Percentiles rank a stretch among this genome's conserved stretches.
Evolutionary conservation across 2,329 filamentous ascomycete genomes (phyloP).

Genomic region (Allantophomopsis lycopodina): DNA sequence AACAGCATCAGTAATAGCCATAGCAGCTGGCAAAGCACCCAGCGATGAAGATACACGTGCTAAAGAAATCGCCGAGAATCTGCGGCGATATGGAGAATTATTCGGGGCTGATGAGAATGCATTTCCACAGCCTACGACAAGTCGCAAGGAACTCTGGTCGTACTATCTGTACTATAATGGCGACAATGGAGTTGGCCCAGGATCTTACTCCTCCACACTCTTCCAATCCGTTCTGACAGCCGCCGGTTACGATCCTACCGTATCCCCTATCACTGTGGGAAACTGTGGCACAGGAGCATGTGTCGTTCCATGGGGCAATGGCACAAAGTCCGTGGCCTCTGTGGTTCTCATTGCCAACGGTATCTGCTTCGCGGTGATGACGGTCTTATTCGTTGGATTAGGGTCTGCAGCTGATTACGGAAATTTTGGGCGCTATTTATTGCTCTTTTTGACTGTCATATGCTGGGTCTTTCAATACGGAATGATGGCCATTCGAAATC

Average conservation of each 20-base stretch:
- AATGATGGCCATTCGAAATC: constrained; percentile 22
- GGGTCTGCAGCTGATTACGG: constrained; percentile 27
- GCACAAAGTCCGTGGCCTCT: constrained; percentile 21
- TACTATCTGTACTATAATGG: constrained; percentile 30
- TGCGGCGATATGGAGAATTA: constrained; percentile 19
- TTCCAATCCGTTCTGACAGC: constrained; percentile 25
- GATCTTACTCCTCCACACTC: constrained; percentile 24
- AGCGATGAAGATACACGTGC: neutral
- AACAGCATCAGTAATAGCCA: too few species aligned
- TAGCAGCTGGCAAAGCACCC: too few species aligned
- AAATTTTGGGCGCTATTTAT: constrained; percentile 24
- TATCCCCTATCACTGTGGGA: constrained; percentile 10
- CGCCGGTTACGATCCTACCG: constrained; percentile 22
- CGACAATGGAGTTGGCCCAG: constrained; percentile 27
- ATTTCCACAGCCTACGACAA: constrained; percentile 23
- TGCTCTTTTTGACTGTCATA: constrained; percentile 23
- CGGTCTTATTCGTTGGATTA: constrained; percentile 24
- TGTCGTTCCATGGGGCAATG: constrained; percentile 23
- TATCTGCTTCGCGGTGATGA: constrained; percentile 26
- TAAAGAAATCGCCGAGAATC: constrained; percentile 10
- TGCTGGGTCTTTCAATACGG: constrained; percentile 26
- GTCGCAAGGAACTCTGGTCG: constrained; percentile 24
- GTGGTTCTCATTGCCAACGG: constrained; percentile 26
- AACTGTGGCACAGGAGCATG: constrained; percentile 17
- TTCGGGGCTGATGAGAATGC: constrained; percentile 22